Conservation (phyloP, 768 basidiomycete species). For the Lactarius hengduanensis region DNA sequence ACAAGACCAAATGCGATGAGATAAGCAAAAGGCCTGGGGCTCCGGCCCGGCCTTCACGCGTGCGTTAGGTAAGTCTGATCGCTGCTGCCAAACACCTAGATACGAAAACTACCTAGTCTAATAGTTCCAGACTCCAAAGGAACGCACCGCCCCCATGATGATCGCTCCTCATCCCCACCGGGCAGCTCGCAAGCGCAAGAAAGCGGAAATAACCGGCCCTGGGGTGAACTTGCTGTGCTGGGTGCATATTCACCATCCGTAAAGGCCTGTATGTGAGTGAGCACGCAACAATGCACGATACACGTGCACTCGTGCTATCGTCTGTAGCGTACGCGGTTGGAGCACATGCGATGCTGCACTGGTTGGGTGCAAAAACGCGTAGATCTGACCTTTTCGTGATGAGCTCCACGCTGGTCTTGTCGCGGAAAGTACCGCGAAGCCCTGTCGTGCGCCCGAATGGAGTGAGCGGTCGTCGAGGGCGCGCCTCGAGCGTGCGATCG, state of each 20-base stretch:
- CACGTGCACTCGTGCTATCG: not conserved
- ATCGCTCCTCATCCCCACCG: not conserved
- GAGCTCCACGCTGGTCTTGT: not conserved
- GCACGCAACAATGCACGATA: not conserved
- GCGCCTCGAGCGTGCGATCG: conserved; percentile 28
- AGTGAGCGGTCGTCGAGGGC: conserved; percentile 23
- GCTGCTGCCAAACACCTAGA: no score
- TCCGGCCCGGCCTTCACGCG: no score
- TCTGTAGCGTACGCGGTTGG: not conserved
- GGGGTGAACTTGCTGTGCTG: not conserved
- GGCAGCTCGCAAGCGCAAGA: not conserved
- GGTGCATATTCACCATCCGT: not conserved
- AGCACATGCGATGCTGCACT: not conserved
- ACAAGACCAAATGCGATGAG: no score
- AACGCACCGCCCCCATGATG: no score
- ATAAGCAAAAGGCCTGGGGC: no score
- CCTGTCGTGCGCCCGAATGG: not conserved
- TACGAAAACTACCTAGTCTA: not conserved
- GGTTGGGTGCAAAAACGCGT: not conserved
- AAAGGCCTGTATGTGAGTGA: not conserved
- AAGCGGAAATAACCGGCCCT: not conserved
- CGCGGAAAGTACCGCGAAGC: conserved; percentile 5
- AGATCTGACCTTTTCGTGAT: not conserved
- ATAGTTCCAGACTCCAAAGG: not conserved
- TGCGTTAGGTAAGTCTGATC: no score